A percentile compares a stretch with the other conserved stretches of the same genome.
Conservation (phyloP, 208 protist genomes). For the Wallacemonas sp. region DNA sequence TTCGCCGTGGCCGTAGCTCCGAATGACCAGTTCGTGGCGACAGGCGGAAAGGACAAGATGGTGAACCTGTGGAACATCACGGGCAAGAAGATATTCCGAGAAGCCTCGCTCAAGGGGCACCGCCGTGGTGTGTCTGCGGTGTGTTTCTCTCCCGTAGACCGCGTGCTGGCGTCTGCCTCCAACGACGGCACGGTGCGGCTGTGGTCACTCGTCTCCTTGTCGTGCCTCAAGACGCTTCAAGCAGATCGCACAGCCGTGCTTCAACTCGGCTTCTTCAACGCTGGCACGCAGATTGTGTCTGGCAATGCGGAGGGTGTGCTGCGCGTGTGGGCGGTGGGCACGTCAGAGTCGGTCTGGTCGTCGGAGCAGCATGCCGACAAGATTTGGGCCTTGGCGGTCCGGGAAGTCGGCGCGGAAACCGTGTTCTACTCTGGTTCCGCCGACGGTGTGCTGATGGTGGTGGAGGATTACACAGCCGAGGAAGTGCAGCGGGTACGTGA, state of each 20-base stretch:
- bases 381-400: constrained; percentile 79
- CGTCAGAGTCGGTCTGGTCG: constrained; percentile 80
- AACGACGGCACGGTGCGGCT: constrained; percentile 88
- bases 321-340: constrained; percentile 88
- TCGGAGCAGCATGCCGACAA: constrained; percentile 80
- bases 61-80: constrained; percentile 81
- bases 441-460: constrained; percentile 81
- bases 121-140: constrained; percentile 77
- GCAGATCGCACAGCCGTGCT: constrained; percentile 73
- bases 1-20: constrained; percentile 77
- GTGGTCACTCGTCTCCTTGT: constrained; percentile 84
- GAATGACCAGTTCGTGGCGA: constrained; percentile 90
- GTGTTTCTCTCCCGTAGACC: constrained; percentile 80
- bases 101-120: constrained; percentile 81
- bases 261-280: constrained; percentile 88
- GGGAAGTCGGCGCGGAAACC: constrained; percentile 37
- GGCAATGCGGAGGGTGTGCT: constrained; percentile 88
- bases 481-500: constrained; percentile 66
- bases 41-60: constrained; percentile 88
- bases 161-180: constrained; percentile 81
- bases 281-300: constrained; percentile 82
- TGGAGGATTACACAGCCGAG: constrained; percentile 91
- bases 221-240: constrained; percentile 87
- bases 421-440: constrained; percentile 83
- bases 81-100: constrained; percentile 79